Evolutionary conservation across 169 alveolate genomes (phyloP).

Genomic region (Theileria annulata): DNA sequence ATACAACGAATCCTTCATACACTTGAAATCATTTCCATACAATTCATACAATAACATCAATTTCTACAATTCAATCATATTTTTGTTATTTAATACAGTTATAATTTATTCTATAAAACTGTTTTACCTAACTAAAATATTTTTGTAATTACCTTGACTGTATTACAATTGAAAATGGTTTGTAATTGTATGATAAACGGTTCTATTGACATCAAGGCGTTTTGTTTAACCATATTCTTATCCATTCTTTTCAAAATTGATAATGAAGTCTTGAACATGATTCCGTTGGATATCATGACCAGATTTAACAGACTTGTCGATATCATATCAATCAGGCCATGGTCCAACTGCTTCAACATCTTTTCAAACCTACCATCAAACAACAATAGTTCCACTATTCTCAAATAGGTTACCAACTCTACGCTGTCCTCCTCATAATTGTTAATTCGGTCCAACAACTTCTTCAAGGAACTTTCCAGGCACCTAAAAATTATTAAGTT

Average conservation of each 20-base stretch:
- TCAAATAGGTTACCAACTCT: background rate
- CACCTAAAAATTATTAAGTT: background rate
- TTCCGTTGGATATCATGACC: background rate
- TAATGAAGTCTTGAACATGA: background rate
- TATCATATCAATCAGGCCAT: background rate
- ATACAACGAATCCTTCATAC: slow-evolving; percentile 6
- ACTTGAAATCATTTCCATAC: slow-evolving; percentile 7
- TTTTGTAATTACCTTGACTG: slow-evolving; percentile 15
- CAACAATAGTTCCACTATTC: background rate
- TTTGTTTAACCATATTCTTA: slow-evolving; percentile 21
- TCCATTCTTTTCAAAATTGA: slow-evolving; percentile 8
- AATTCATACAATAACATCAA: slow-evolving; percentile 12
- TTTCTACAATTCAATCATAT: background rate
- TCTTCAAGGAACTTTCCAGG: background rate
- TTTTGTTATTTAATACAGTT: too few species aligned
- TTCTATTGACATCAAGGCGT: slow-evolving; percentile 45
- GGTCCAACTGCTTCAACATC: background rate
- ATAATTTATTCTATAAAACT: too few species aligned
- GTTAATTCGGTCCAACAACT: background rate
- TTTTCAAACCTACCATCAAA: background rate
- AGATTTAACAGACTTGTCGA: background rate
- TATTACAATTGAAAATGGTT: slow-evolving; percentile 38
- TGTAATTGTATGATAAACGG: slow-evolving; percentile 57
- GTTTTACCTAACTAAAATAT: too few species aligned
- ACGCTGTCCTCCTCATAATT: background rate